phyloP scores from a whole-genome alignment of 495 filamentous ascomycete genomes.

The Cercophora samala region DNA sequence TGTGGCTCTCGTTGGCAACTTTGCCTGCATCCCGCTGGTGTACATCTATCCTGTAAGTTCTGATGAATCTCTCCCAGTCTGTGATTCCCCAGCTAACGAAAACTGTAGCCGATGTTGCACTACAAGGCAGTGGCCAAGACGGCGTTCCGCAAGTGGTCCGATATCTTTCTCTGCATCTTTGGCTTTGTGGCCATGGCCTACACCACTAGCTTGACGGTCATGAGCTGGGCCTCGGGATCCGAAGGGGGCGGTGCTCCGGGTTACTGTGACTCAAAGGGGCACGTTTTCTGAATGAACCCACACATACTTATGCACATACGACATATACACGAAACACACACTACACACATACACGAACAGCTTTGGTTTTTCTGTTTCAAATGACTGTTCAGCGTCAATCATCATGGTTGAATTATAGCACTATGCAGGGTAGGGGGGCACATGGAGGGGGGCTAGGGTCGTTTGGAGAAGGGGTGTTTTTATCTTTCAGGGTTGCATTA shows the following conservation, averaged over 20 bases:
- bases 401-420: background rate
- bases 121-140: conserved; percentile 71
- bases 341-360: background rate
- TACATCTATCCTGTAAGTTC: conserved; percentile 91
- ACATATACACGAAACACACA: conserved; percentile 3
- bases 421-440: background rate
- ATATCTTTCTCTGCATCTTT: conserved; percentile 73
- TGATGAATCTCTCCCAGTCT: background rate
- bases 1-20: conserved; percentile 90
- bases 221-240: conserved; percentile 65
- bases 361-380: background rate
- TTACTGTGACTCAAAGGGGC: conserved; percentile 47
- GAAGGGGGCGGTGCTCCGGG: conserved; percentile 40
- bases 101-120: conserved; percentile 76
- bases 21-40: conserved; percentile 94
- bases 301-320: conserved; percentile 1
- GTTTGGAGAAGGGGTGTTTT: background rate
- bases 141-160: conserved; percentile 58
- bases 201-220: conserved; percentile 78
- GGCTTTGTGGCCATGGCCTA: conserved; percentile 84
- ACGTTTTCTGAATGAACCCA: conserved; percentile 13
- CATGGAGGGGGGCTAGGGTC: background rate
- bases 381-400: background rate
- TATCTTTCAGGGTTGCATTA: background rate
- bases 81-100: conserved; percentile 23